Evolutionary conservation across 2,329 filamentous ascomycete genomes (phyloP), one percentile per base, ranked within the genome.

Genomic region (Stemphylium beticola): DNA sequence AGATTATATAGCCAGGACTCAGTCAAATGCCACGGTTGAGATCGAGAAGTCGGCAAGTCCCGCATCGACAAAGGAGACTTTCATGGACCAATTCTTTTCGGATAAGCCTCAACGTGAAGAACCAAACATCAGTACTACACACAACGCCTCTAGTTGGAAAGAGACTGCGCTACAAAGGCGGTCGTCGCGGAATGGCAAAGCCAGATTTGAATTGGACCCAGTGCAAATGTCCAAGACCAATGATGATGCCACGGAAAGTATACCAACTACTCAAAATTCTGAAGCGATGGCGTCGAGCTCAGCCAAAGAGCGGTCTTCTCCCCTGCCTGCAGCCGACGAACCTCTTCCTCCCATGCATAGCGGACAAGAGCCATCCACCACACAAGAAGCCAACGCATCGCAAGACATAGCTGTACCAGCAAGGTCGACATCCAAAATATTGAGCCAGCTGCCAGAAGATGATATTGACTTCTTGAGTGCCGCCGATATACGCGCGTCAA

Each of bases 381-480:
- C n/a, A 3, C 22, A 46, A 14, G 31, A 32, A 6, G 12, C 24
- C n/a, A 8, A 29, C 2, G 14, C 15, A 26, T 4, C 11, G 11
- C 34, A 34, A 36, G 26, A 14, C 7, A 11, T 18, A 22, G 18
- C 20, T 20, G 3, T 20, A 29, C 32, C 47, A 37, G 7, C 48
- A 18, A 55, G 51, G 36, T 66, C 68, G 41, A 63, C 66, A 41
- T 64, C 64, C 4, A 58, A 70, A 0, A 68, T 68, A 10, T 63
- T 78, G 5, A 60, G 63, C 5, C 71, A 69, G 6, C 57, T 75
- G 10, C 73, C 75, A 1, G 57, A 73, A 38, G 66, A 77, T 37
- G 76, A 79, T 48, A 62, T 79, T 15, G 77, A 81, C 42, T 65
- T 73, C 6, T 62, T 81, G 24, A 79, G 71, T 42, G 75, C 77